Evolutionary conservation across 2,329 filamentous ascomycete genomes (phyloP), one percentile per base, ranked within the genome.

Genomic region (Aspergillus sp.): DNA sequence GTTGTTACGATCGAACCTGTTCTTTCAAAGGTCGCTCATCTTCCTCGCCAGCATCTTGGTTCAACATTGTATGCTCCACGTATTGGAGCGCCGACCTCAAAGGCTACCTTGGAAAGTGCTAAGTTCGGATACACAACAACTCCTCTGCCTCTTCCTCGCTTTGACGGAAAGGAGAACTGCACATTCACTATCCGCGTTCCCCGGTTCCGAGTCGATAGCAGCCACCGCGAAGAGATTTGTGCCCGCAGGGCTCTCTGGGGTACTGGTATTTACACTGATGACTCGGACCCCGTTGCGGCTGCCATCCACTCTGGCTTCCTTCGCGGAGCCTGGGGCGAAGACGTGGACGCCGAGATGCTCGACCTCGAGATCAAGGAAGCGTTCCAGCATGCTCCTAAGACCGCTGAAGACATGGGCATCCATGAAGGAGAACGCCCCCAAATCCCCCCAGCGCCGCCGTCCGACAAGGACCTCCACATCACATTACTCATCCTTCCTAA

Each of bases 291-390:
- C 0, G 84, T 99, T 23, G 93, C 92, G 0, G 93, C 93, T 2
- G 93, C 93, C 59, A 93, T 99, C 46, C 95, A 99, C 72, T 87
- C 88, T 2, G 95, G 95, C 3, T 98, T 92, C 87, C 89, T 99
- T 64, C 87, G 88, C 43, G 93, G 93, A 35, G 91, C 93, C 66
- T 96, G 93, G 89, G 81, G 86, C 4, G 86, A 92, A 6, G 89
- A 91, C 37, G 84, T 95, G 1, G 90, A 95, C 65, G 80, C 85
- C 1, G 79, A 81, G 12, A 79, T 93, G 74, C 80, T 96, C 11
- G 81, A 84, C 61, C 74, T 81, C 35, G 78, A 81, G 53, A 79
- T 82, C 54, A 79, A 78, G 51, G 79, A 79, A 8, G 70, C 71
- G 40, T 78, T 76, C 64, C 79, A 68, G 62, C 75, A 69, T 67